phyloP scores from a whole-genome alignment of 441 rosid genomes.

The Pelargonium cotyledonis region DNA sequence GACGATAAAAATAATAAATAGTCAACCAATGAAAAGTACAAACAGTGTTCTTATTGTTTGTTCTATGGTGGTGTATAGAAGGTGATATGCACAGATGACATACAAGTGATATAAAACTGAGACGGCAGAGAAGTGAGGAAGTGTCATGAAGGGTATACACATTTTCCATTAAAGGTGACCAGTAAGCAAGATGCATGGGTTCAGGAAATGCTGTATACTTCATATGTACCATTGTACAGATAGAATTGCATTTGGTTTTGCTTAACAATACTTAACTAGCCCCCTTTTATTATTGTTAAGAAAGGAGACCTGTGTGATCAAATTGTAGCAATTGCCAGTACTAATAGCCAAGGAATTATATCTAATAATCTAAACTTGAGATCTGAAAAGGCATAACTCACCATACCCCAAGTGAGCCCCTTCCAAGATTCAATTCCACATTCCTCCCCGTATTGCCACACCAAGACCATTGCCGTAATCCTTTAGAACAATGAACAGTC shows the following conservation, averaged over 20 bases:
- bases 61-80: too few species aligned
- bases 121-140: too few species aligned
- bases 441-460: slow-evolving; percentile 87
- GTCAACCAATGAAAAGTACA: too few species aligned
- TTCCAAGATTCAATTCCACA: slow-evolving; percentile 80
- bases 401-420: slow-evolving; percentile 96
- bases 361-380: neutral
- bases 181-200: neutral
- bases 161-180: neutral
- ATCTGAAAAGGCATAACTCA: slow-evolving; percentile 29
- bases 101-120: too few species aligned
- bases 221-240: neutral
- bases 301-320: neutral
- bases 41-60: too few species aligned
- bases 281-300: too few species aligned
- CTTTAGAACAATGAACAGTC: slow-evolving; percentile 24
- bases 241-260: too few species aligned
- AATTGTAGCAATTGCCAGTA: neutral
- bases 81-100: too few species aligned
- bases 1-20: too few species aligned
- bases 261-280: neutral
- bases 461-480: slow-evolving; percentile 83
- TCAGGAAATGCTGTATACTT: neutral
- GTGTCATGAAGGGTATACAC: too few species aligned
- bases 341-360: neutral